phyloP scores from a whole-genome alignment of 2,329 filamentous ascomycete species.

The Exophiala lecanii-corni region DNA sequence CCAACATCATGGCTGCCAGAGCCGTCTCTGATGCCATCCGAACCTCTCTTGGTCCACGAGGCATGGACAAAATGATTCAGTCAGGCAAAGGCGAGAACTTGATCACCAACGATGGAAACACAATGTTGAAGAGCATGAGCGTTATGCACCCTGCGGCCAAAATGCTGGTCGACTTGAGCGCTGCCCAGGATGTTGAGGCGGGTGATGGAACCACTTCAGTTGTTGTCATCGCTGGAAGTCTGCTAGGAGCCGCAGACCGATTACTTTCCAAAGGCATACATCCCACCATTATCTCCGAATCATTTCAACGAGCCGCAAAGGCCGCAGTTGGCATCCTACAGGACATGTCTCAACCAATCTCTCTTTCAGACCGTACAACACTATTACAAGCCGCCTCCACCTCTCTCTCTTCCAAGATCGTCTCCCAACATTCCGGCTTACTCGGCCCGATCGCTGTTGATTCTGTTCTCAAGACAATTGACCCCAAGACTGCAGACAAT shows the following conservation, averaged over 20 bases:
- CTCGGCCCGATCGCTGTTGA: slow-evolving; percentile 98
- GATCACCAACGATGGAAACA: slow-evolving; percentile 99
- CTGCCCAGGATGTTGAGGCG: slow-evolving; percentile 96
- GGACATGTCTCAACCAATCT: slow-evolving; percentile 92
- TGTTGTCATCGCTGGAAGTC: slow-evolving; percentile 92
- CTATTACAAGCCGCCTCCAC: slow-evolving; percentile 96
- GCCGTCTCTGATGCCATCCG: slow-evolving; percentile 96
- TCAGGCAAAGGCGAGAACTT: slow-evolving; percentile 94
- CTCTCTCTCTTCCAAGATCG: slow-evolving; percentile 96
- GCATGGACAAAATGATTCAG: slow-evolving; percentile 99
- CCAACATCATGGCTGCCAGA: slow-evolving; percentile 96
- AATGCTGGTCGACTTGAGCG: slow-evolving; percentile 96
- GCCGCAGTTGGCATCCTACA: slow-evolving; percentile 86
- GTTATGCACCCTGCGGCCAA: slow-evolving; percentile 99
- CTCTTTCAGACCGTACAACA: slow-evolving; percentile 78
- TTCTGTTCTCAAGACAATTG: slow-evolving; percentile 91
- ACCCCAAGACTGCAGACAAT: slow-evolving; percentile 91
- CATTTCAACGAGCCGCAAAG: slow-evolving; percentile 89
- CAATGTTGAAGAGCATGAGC: slow-evolving; percentile 98
- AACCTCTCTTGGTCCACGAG: slow-evolving; percentile 91
- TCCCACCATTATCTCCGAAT: slow-evolving; percentile 94
- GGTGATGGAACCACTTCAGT: slow-evolving; percentile 98
- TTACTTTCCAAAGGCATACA: slow-evolving; percentile 91
- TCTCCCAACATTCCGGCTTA: slow-evolving; percentile 91
- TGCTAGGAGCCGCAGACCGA: slow-evolving; percentile 88